Conservation (phyloP, 345 rosid genomes). For the Eucalyptus viminalis region DNA sequence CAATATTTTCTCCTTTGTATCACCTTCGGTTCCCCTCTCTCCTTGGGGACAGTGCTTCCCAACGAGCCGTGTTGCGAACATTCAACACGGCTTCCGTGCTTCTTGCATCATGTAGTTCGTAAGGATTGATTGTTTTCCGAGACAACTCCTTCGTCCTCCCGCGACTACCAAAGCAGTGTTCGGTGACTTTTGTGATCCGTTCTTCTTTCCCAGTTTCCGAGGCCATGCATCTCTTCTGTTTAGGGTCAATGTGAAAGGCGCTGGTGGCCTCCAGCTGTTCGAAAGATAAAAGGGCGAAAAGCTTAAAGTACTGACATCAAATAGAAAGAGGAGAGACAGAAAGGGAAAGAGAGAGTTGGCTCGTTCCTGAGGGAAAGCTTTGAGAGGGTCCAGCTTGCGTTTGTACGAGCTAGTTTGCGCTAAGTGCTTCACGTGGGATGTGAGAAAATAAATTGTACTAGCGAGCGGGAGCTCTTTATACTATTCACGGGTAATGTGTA, state of each 20-base stretch:
- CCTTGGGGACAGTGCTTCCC: not conserved
- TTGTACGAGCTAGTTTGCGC: not conserved
- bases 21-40: not conserved
- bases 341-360: fast-evolving
- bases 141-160: not conserved
- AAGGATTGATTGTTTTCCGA: not conserved
- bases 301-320: not conserved
- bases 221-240: not conserved
- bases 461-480: not conserved
- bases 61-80: not conserved
- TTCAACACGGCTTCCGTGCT: not conserved
- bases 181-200: not conserved
- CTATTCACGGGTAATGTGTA: fast-evolving
- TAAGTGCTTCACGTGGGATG: not conserved
- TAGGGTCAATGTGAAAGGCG: not conserved
- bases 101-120: not conserved
- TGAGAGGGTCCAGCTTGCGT: not conserved
- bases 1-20: too few species aligned
- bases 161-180: not conserved
- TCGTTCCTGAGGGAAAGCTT: too few species aligned
- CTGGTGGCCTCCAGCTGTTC: not conserved
- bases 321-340: too few species aligned
- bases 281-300: too few species aligned
- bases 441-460: not conserved
- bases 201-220: not conserved